Conservation (phyloP, 2,329 filamentous ascomycete species). For the Cytospora piceae region DNA sequence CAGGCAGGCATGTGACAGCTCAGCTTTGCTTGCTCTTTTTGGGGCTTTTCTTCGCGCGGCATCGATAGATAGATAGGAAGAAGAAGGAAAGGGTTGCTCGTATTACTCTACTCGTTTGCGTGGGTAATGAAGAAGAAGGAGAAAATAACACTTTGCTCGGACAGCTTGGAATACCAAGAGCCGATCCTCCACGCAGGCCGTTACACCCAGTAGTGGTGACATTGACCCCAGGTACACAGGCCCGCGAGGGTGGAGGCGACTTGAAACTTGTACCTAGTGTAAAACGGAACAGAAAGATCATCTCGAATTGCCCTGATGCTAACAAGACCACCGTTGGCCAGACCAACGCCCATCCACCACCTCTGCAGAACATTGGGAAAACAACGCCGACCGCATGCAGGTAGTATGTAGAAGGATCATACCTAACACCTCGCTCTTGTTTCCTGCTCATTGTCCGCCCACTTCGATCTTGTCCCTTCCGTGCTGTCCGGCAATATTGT, state of each 20-base stretch:
- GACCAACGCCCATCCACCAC: constrained; percentile 18
- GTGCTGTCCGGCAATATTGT: not conserved
- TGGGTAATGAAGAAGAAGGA: not conserved
- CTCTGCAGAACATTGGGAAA: constrained; percentile 7
- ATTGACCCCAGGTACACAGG: not conserved
- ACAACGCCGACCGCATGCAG: constrained; percentile 25
- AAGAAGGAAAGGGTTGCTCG: not conserved
- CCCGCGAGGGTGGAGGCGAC: not conserved
- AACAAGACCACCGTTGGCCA: constrained; percentile 6
- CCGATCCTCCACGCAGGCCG: not conserved
- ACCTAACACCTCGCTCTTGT: constrained; percentile 21
- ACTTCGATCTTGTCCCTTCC: not conserved
- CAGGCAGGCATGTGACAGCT: not conserved
- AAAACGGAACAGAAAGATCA: not conserved
- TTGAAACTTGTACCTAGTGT: not conserved
- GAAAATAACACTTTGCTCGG: not conserved
- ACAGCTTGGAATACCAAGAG: not conserved
- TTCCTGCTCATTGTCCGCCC: not conserved
- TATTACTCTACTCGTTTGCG: not conserved
- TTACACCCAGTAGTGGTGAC: not conserved
- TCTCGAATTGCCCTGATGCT: not conserved
- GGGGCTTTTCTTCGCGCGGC: not conserved
- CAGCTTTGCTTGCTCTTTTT: not conserved
- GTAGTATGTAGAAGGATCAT: constrained; percentile 24
- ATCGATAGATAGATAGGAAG: not conserved